Evolutionary conservation across 1,139 yeast genomes (phyloP), one percentile per base, ranked within the genome.

Genomic region (Eremothecium sinecaudum): DNA sequence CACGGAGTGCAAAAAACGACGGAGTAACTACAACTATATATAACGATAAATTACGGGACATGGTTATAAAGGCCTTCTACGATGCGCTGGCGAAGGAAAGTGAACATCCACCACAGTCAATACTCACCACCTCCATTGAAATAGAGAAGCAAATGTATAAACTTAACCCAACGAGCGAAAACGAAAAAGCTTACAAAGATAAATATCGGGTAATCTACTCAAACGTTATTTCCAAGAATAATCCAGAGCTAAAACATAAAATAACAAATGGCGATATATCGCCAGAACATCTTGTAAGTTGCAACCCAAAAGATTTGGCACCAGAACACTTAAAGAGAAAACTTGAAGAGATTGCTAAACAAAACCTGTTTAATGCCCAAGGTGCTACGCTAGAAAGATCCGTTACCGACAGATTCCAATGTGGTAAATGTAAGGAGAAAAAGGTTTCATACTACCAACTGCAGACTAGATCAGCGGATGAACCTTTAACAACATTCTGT

Each of bases 401-500:
- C 1, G 86, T 86, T 30, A 90, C 98, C 6, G 97, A 90, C 60
- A 70, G 97, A 59, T 90, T 90, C 58, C 82, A 94, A 2, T 90
- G 98, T 64, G 96, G 97, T 40, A 90, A 90, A 61, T 90, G 98
- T 71, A 90, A 87, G 62, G 90, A 86, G 58, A 84, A 87, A 68
- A 84, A 83, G 66, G 98, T 90, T 24, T 82, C 94, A 49, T 90
- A 90, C 59, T 90, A 86, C 62, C 98, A 90, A 64, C 73, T 90
- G 81, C 98, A 90, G 67, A 90, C 98, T 24, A 71, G 98, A 61
- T 82, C 94, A 39, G 98, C 98, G 17, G 98, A 90, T 73, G 98
- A 90, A 62, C 98, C 98, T 41, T 72, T 90, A 54, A 90, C 98
- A 6, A 90, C 98, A 2, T 90, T 90, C 58, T 90, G 97, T 66